phyloP scores from a whole-genome alignment of 768 basidiomycete species.

The Mycena indigotica region DNA sequence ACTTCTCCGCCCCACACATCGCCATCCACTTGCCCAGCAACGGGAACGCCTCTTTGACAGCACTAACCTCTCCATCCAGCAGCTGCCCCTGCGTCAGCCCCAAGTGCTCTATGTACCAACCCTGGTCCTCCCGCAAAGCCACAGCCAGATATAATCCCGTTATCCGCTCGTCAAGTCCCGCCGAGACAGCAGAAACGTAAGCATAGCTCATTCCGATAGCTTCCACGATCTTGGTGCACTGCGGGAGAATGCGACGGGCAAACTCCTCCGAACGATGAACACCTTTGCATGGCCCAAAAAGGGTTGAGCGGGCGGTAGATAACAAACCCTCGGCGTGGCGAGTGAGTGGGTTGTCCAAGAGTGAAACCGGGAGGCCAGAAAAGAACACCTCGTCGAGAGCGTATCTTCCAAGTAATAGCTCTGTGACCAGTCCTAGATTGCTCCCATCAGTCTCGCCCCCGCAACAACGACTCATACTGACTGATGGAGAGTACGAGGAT shows the following conservation, averaged over 20 bases:
- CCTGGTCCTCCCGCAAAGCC: slow-evolving; percentile 37
- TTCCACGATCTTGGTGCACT: slow-evolving; percentile 40
- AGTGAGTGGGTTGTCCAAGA: slow-evolving; percentile 26
- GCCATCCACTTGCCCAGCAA: slow-evolving; percentile 26
- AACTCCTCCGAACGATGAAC: slow-evolving; percentile 35
- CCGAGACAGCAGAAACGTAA: slow-evolving; percentile 41
- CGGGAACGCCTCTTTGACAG: slow-evolving; percentile 32
- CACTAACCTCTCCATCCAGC: slow-evolving; percentile 36
- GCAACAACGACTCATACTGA: slow-evolving; percentile 33
- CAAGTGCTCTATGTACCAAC: slow-evolving; percentile 45
- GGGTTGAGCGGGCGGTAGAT: slow-evolving; percentile 17
- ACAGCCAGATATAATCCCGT: slow-evolving; percentile 43
- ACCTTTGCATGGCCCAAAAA: slow-evolving; percentile 24
- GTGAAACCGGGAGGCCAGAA: slow-evolving; percentile 9
- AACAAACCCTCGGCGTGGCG: slow-evolving; percentile 26
- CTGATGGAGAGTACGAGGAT: slow-evolving; percentile 42
- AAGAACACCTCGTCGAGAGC: slow-evolving; percentile 12
- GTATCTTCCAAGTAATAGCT: slow-evolving; percentile 29
- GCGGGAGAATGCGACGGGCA: slow-evolving; percentile 42
- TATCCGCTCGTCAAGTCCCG: slow-evolving; percentile 32
- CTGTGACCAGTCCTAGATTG: slow-evolving; percentile 30
- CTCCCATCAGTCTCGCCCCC: background rate
- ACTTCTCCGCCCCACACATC: slow-evolving; percentile 18
- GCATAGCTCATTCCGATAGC: slow-evolving; percentile 51
- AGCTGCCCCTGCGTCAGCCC: slow-evolving; percentile 33